phyloP scores from a whole-genome alignment of 345 rosid species.

The Linum usitatissimum region DNA sequence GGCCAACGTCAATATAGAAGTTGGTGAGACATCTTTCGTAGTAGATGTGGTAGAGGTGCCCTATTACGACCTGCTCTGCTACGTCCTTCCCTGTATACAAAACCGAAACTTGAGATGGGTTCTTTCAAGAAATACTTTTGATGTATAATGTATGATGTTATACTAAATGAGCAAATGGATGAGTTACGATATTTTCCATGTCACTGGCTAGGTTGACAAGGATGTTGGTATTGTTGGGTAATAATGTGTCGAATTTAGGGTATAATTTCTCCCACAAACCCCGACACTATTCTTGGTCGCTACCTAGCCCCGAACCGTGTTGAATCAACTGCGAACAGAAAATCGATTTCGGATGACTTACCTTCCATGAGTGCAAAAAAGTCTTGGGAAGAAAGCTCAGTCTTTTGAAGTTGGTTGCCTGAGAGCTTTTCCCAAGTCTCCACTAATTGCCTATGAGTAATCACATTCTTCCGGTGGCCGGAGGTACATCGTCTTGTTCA shows the following conservation, averaged over 20 bases:
- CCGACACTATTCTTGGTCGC: no score
- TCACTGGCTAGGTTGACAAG: no score
- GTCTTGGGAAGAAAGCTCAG: conserved; percentile 29
- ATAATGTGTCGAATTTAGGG: no score
- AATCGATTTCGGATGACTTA: background rate
- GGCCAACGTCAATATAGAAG: conserved; percentile 34
- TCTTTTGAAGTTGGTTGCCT: conserved; percentile 38
- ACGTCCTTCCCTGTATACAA: conserved; percentile 40
- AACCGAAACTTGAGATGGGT: no score
- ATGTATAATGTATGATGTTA: no score
- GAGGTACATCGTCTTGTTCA: conserved; percentile 53
- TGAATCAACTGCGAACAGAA: no score
- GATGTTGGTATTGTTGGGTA: no score
- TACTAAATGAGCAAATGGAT: no score
- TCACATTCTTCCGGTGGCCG: conserved; percentile 47
- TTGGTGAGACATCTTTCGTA: conserved; percentile 75
- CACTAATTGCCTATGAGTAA: conserved; percentile 46
- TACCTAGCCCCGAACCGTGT: no score
- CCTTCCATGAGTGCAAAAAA: conserved; percentile 62
- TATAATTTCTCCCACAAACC: no score
- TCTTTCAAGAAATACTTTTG: no score
- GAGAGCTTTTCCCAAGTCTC: conserved; percentile 60
- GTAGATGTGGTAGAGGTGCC: conserved; percentile 75
- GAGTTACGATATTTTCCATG: no score
- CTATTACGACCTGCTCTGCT: conserved; percentile 48